Percentiles rank a stretch among this genome's conserved stretches.
These are phyloP conservation scores for Phylloporus rhodoxanthus DNA, from an alignment of 768 basidiomycete species.

Conservation along the genomic window DNA sequence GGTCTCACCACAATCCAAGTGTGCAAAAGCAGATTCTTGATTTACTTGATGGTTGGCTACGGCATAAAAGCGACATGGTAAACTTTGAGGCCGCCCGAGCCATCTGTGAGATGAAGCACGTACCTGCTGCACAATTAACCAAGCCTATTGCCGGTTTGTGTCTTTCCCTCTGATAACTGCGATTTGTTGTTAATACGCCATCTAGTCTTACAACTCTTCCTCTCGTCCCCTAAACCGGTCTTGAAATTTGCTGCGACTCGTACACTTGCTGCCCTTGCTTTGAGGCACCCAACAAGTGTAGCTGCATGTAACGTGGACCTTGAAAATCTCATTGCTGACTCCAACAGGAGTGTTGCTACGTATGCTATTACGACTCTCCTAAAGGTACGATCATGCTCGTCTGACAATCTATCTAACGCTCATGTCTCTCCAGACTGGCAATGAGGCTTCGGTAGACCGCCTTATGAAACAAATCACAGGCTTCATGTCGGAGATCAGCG, in stretches of 20 bases:
- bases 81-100: constrained; percentile 97
- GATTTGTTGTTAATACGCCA: constrained; percentile 5
- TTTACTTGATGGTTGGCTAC: constrained; percentile 87
- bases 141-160: constrained; percentile 81
- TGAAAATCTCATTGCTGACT: constrained; percentile 92
- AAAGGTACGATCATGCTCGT: constrained; percentile 50
- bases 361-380: constrained; percentile 98
- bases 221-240: constrained; percentile 90
- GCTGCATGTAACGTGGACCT: constrained; percentile 93
- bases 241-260: constrained; percentile 97
- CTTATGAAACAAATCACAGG: constrained; percentile 99
- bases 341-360: constrained; percentile 93
- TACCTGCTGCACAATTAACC: constrained; percentile 68
- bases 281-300: constrained; percentile 81
- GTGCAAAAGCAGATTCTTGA: constrained; percentile 91
- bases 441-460: constrained; percentile 97
- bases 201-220: constrained; percentile 87
- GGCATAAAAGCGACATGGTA: constrained; percentile 99
- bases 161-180: neutral
- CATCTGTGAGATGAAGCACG: constrained; percentile 93
- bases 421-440: constrained; percentile 70
- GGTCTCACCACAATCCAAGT: constrained; percentile 36
- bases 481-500: constrained; percentile 98
- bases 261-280: constrained; percentile 83
- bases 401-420: neutral